A percentile compares a stretch with the other conserved stretches of the same genome.
phyloP scores from a whole-genome alignment of 1,284 basidiomycete genomes.

The Puccinia horiana region DNA sequence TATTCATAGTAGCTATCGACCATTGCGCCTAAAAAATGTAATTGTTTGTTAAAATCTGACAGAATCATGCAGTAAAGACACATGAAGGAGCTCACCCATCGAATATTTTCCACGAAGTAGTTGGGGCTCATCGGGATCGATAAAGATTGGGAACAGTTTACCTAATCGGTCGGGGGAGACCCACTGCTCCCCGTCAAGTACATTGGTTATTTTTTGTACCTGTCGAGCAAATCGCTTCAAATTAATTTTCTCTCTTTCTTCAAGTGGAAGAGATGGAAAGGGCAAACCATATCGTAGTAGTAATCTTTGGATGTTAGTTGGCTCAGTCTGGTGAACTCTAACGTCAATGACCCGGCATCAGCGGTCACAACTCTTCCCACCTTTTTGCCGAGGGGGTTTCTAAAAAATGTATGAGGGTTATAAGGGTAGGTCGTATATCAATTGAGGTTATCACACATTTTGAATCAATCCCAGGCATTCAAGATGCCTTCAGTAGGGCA shows the following conservation, averaged over 20 bases:
- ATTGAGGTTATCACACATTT: neutral
- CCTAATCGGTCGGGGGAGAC: constrained; percentile 53
- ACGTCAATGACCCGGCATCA: constrained; percentile 63
- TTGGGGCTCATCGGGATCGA: constrained; percentile 58
- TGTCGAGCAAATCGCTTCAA: constrained; percentile 22
- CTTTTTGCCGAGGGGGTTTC: neutral
- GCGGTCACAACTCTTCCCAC: constrained; percentile 54
- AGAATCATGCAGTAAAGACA: neutral
- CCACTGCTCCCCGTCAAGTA: constrained; percentile 57
- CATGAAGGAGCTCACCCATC: constrained; percentile 60
- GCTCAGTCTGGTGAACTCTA: constrained; percentile 64
- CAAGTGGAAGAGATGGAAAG: neutral
- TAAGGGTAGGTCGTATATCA: neutral
- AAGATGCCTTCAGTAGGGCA: neutral
- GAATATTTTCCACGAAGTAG: constrained; percentile 55
- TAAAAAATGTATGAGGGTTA: neutral
- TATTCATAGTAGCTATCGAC: constrained; percentile 64
- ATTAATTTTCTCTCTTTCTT: neutral
- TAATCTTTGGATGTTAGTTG: constrained; percentile 63
- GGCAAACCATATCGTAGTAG: constrained; percentile 61
- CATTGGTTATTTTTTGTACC: constrained; percentile 63
- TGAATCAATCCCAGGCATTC: neutral
- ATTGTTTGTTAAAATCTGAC: neutral
- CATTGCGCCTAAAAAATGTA: constrained; percentile 14
- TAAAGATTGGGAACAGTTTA: constrained; percentile 56